Conservation (phyloP, 177 flowering plant species). For the Vitis hybrid region DNA sequence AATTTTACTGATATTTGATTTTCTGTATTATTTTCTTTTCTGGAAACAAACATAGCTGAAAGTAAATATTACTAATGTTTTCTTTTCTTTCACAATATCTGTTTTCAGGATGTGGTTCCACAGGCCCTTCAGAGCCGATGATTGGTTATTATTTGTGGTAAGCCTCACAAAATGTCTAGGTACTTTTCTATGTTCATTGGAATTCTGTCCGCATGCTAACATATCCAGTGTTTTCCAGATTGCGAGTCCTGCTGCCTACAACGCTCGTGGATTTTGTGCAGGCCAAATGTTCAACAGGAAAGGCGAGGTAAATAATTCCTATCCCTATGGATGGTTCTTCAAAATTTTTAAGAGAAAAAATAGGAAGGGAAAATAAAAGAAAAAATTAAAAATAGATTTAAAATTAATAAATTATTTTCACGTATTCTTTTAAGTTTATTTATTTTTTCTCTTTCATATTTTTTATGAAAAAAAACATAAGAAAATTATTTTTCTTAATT, state of each 20-base stretch:
- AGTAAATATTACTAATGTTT: neutral
- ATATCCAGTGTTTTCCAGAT: constrained; percentile 39
- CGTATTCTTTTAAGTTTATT: neutral
- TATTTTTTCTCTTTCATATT: neutral
- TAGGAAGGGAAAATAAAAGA: too few relatives aligned
- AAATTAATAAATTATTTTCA: too few relatives aligned
- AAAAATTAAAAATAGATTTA: too few relatives aligned
- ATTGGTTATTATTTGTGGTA: constrained; percentile 82
- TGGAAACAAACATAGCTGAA: neutral
- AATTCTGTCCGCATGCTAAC: neutral
- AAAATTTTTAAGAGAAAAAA: neutral
- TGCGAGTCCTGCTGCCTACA: constrained; percentile 58
- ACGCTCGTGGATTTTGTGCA: constrained; percentile 67
- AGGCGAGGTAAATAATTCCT: constrained; percentile 67
- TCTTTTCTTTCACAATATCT: neutral
- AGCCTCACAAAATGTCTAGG: constrained; percentile 14
- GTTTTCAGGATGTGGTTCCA: constrained; percentile 94
- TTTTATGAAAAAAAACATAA: too few relatives aligned
- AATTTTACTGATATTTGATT: too few relatives aligned
- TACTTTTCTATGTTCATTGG: neutral
- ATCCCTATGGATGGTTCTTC: neutral
- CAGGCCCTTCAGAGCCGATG: constrained; percentile 81
- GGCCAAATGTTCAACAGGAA: constrained; percentile 75
- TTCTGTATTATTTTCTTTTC: too few relatives aligned
- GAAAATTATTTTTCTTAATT: too few relatives aligned